Evolutionary conservation across 169 alveolate genomes (phyloP), one percentile per base, ranked within the genome.

Genomic region (Plasmodium relictum): DNA sequence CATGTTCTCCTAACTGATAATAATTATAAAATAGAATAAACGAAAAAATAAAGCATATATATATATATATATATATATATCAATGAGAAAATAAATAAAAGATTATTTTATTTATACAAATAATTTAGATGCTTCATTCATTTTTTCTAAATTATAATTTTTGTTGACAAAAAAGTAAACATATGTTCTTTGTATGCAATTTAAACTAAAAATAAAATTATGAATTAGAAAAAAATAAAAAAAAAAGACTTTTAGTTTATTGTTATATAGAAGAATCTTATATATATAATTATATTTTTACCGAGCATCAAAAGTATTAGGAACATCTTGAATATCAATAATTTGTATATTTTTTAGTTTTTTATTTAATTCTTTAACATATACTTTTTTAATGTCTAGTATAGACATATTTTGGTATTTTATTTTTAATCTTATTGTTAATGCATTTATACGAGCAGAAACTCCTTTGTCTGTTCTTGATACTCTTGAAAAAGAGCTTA

Each of bases 381-480:
- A 83, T 42, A 52, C 16, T 31, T 62, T 83, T 56, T 83, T 50
- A 20, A 83, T 56, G 2, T 58, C 73, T 16, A 31, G 45, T 22
- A 83, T 44, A 26, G 91, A 5, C 58, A 83, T 22, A 61, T 83
- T 74, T 44, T 74, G 71, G 44, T 83, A 54, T 24, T 48, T 42
- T 12, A 69, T 69, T 39, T 48, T 83, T 50, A 83, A 59, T 48
- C 91, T 41, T 56, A 83, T 52, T 16, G 80, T 69, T 73, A 83
- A 45, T 39, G 74, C 91, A 24, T 83, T 83, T 45, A 83, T 68
- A 58, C 91, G 91, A 45, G 91, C 91, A 24, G 91, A 83, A 8
- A 83, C 91, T 0, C 91, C 91, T 62, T 83, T 83, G 31, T 83
- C 91, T 10, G 91, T 83, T 69, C 91, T 68, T n/a, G 91, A 83